Base-by-base conservation (phyloP, 1,284 basidiomycete genomes). In the Microbotryomycetes sp. region DNA sequence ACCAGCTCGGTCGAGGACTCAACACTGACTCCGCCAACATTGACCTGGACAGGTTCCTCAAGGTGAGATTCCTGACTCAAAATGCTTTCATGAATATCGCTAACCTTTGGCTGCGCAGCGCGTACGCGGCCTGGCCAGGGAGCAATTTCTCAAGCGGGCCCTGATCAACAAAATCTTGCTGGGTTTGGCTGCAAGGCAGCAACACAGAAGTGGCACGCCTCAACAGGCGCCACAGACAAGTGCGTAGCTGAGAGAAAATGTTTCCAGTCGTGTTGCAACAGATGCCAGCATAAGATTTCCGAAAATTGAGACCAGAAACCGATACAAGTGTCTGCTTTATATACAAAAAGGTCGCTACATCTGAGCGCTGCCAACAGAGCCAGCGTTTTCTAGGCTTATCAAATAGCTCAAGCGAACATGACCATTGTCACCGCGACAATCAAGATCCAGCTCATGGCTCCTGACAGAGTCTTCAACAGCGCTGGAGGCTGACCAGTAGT, bases 1-100 rank as follows among this genome's bases (percentile, higher is more conserved):
- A 97, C 77, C 93, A 98, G 75, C 82, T 99, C 56, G 91, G 93
- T 60, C 84, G 93, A 60, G 94, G 92, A 3, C 80, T 99, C 66
- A 94, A 94, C 73, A 82, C 88, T 49, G 93, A 94, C 9, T 68
- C 59, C 1, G 66, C 68, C 25, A 83, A 89, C 59, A 86, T 96
- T 66, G 92, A 97, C 79, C 82, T 96, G 62, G 92, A 96, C 74
- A 82, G 88, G 49, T 96, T 93, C 80, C 79, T 94, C 63, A 86
- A 91, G 79, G 90, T 89, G 74, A 70, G 85, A 76, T 48, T 56
- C 54, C 54, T 32, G 31, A 58, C 72, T 56, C 26, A 49, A 59
- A 49, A 30, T 49, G 36, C 57, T 62, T 67, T 71, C 19, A 29
- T n/a, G 16, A n/a, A 6, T 26, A n/a, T n/a, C n/a, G n/a, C n/a